These are phyloP conservation scores for Asterochloris erici DNA, from an alignment of 139 green algal genomes.

Conservation along the genomic window DNA sequence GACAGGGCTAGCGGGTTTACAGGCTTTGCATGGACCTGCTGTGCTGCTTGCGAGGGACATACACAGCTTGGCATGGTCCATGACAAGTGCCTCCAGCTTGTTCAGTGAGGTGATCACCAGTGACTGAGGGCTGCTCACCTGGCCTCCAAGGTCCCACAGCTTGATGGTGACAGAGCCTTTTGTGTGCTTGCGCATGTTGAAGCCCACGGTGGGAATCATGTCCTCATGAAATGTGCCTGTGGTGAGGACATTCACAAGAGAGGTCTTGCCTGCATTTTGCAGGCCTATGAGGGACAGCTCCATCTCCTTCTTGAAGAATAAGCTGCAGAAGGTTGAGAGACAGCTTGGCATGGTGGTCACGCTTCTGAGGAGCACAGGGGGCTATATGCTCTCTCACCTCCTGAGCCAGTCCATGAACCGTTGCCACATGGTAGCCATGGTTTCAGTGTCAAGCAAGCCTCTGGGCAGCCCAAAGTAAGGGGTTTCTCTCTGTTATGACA, in stretches of 20 bases:
- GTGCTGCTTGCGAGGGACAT: too few relatives aligned
- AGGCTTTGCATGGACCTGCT: too few relatives aligned
- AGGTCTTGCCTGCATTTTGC: slow-evolving; percentile 96
- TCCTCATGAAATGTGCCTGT: slow-evolving; percentile 85
- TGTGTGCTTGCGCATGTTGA: slow-evolving; percentile 99
- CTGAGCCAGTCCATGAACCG: slow-evolving; percentile 55
- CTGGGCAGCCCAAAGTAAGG: not conserved
- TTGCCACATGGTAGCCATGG: slow-evolving; percentile 32
- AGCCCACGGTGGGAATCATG: slow-evolving; percentile 96
- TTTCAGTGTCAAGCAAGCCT: not conserved
- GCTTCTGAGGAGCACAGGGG: not conserved
- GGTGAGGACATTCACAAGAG: slow-evolving; percentile 93
- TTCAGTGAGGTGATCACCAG: too few relatives aligned
- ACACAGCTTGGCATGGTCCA: too few relatives aligned
- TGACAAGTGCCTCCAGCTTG: too few relatives aligned
- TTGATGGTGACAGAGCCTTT: slow-evolving; percentile 96
- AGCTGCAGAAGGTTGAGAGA: slow-evolving; percentile 38
- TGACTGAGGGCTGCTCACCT: slow-evolving; percentile 36
- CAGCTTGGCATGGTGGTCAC: not conserved
- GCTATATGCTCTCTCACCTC: slow-evolving; percentile 30
- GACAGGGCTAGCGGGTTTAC: too few relatives aligned
- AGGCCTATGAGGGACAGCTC: slow-evolving; percentile 96
- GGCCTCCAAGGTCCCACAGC: slow-evolving; percentile 97
- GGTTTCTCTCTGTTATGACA: not conserved
- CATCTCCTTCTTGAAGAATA: slow-evolving; percentile 98